Percentiles rank a stretch among this genome's conserved stretches.
phyloP scores from a whole-genome alignment of 2,329 filamentous ascomycete species.

The Phialocephala subalpina region DNA sequence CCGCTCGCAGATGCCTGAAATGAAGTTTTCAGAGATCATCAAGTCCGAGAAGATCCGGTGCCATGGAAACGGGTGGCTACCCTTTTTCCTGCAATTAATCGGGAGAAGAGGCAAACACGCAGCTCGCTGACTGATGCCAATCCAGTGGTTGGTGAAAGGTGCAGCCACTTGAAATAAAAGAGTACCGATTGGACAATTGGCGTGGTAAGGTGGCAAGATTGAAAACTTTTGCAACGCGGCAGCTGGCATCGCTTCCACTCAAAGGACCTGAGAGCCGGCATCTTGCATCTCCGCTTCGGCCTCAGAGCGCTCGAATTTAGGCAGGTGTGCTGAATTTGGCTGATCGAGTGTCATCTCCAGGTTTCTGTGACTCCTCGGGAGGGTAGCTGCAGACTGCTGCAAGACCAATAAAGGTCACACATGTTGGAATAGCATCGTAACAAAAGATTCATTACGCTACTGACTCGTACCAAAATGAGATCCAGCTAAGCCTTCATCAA shows the following conservation, averaged over 20 bases:
- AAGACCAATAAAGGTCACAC: background rate
- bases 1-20: too few relatives aligned
- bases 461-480: background rate
- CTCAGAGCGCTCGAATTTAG: background rate
- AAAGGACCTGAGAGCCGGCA: background rate
- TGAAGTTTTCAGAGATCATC: too few relatives aligned
- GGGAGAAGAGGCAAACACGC: background rate
- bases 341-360: background rate
- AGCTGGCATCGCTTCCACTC: background rate
- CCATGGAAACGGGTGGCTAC: background rate
- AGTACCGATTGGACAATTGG: background rate
- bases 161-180: background rate
- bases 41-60: background rate
- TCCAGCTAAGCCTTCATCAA: background rate
- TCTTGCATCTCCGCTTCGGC: background rate
- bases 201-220: background rate
- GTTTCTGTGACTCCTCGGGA: background rate
- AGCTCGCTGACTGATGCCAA: background rate
- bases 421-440: background rate
- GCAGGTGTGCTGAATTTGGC: background rate
- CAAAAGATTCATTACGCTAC: background rate
- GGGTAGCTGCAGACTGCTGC: background rate
- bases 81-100: background rate
- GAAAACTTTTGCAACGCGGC: background rate
- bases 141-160: background rate